A percentile compares a stretch with the other conserved stretches of the same genome.
phyloP scores from a whole-genome alignment of 441 rosid species.

The Gossypium laxum region DNA sequence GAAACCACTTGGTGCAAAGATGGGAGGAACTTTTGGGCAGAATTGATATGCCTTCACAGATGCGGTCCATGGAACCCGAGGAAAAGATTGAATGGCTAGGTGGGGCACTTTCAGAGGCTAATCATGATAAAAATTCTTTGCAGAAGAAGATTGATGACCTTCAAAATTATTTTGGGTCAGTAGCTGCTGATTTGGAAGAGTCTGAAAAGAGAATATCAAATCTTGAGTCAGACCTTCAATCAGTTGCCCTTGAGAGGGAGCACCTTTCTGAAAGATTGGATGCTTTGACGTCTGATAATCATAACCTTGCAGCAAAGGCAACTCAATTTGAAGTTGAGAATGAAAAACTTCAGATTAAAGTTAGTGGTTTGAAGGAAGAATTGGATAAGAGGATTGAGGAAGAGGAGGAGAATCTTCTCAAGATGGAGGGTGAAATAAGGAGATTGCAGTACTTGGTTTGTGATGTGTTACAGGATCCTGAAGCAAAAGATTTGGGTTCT shows the following conservation, averaged over 20 bases:
- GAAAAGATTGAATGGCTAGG: slow-evolving; percentile 86
- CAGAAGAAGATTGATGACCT: slow-evolving; percentile 58
- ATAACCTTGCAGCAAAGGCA: slow-evolving; percentile 39
- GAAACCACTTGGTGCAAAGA: slow-evolving; percentile 78
- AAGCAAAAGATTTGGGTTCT: slow-evolving; percentile 32
- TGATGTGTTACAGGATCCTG: slow-evolving; percentile 56
- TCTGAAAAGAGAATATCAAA: slow-evolving; percentile 44
- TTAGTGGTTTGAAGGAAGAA: slow-evolving; percentile 43
- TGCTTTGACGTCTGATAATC: slow-evolving; percentile 34
- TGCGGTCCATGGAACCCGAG: slow-evolving; percentile 68
- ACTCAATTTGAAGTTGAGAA: slow-evolving; percentile 49
- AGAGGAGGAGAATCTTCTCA: slow-evolving; percentile 40
- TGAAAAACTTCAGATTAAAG: slow-evolving; percentile 45
- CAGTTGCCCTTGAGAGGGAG: slow-evolving; percentile 41
- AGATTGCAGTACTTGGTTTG: slow-evolving; percentile 53
- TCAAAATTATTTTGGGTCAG: slow-evolving; percentile 50
- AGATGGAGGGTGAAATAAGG: slow-evolving; percentile 38
- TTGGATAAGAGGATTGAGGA: slow-evolving; percentile 42
- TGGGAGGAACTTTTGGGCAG: slow-evolving; percentile 79
- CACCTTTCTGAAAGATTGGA: slow-evolving; percentile 58
- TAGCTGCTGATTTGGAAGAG: slow-evolving; percentile 64
- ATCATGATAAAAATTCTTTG: slow-evolving; percentile 48
- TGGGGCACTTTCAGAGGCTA: slow-evolving; percentile 60
- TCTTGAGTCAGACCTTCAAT: slow-evolving; percentile 47
- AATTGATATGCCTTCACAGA: slow-evolving; percentile 62